Evolutionary conservation across 352 stramenopile species (phyloP).

Genomic region (Phytophthora sojae): DNA sequence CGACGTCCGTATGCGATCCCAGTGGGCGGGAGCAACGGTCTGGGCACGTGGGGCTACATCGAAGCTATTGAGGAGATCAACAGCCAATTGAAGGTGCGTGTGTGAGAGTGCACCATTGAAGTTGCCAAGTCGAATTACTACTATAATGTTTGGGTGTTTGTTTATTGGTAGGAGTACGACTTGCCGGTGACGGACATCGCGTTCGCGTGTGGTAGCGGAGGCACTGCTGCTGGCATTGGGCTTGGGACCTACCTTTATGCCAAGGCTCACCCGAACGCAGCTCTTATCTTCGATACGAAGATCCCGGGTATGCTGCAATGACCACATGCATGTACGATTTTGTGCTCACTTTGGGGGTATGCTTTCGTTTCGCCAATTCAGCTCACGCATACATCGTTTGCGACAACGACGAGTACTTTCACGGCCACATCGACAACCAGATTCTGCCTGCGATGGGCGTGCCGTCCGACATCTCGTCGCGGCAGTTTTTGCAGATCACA

Average conservation of each 20-base stretch:
- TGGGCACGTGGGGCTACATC: constrained; percentile 95
- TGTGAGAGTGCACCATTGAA: background rate
- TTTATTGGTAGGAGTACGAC: constrained; percentile 43
- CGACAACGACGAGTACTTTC: constrained; percentile 88
- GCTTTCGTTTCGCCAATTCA: constrained; percentile 10
- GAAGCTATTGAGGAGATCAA: constrained; percentile 92
- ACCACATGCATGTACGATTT: background rate
- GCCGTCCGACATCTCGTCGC: constrained; percentile 54
- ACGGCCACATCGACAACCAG: constrained; percentile 76
- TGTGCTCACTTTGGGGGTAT: background rate
- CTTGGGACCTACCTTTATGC: constrained; percentile 78
- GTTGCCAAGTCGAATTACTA: background rate
- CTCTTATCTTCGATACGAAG: constrained; percentile 52
- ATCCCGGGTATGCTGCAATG: constrained; percentile 37
- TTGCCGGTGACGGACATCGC: constrained; percentile 81
- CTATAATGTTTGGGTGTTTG: background rate
- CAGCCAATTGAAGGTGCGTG: constrained; percentile 66
- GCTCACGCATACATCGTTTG: constrained; percentile 89
- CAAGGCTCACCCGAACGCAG: constrained; percentile 33
- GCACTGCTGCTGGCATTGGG: constrained; percentile 79
- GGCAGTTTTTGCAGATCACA: constrained; percentile 81
- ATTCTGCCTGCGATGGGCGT: constrained; percentile 81
- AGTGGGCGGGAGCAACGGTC: constrained; percentile 91
- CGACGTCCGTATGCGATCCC: constrained; percentile 85
- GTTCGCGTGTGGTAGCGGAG: constrained; percentile 86